A percentile compares a stretch with the other conserved stretches of the same genome.
Evolutionary conservation across 345 rosid genomes (phyloP).

Genomic region (Camelina laxa): DNA sequence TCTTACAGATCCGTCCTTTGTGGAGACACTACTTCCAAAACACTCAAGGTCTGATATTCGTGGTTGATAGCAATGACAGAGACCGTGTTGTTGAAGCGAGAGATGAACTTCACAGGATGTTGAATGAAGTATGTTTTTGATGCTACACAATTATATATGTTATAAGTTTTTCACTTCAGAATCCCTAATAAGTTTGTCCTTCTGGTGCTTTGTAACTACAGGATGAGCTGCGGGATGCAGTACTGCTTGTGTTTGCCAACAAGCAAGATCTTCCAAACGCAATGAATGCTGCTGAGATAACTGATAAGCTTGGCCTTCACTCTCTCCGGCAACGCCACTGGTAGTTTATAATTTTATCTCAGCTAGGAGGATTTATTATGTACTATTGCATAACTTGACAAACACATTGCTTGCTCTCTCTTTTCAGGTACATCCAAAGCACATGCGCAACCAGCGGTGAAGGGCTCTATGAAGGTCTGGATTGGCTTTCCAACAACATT

Average conservation of each 20-base stretch:
- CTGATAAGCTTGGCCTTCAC: constrained; percentile 72
- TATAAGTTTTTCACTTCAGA: not conserved
- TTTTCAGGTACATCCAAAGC: constrained; percentile 42
- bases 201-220: constrained; percentile 28
- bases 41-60: constrained; percentile 75
- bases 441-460: constrained; percentile 47
- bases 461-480: constrained; percentile 46
- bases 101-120: constrained; percentile 76
- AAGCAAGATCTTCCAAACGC: constrained; percentile 78
- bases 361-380: not conserved
- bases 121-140: constrained; percentile 58
- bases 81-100: constrained; percentile 75
- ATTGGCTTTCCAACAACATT: constrained; percentile 50
- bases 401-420: constrained; percentile 12
- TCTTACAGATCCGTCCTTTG: constrained; percentile 64
- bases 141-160: not conserved
- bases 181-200: not conserved
- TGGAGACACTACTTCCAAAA: constrained; percentile 80
- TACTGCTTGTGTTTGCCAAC: constrained; percentile 69
- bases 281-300: constrained; percentile 75
- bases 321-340: constrained; percentile 73
- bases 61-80: constrained; percentile 71
- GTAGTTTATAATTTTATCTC: constrained; percentile 32
- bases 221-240: constrained; percentile 73
- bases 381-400: constrained; percentile 1